Percentiles rank a stretch among this genome's conserved stretches.
phyloP scores from a whole-genome alignment of 2,329 filamentous ascomycete genomes.

The Hymenoscyphus linearis region DNA sequence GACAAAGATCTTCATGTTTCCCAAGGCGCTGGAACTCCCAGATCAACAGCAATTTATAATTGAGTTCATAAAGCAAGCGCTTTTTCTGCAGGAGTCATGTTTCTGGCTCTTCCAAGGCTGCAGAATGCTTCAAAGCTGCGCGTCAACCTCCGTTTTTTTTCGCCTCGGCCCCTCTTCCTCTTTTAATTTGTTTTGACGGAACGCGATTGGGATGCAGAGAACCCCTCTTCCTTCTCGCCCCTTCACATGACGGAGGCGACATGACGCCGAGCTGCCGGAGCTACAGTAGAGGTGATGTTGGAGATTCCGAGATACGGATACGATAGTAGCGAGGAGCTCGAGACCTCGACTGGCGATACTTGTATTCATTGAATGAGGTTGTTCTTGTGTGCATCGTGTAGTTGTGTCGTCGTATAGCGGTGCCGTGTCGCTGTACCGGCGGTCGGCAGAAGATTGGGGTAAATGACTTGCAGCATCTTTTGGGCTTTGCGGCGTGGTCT shows the following conservation, averaged over 20 bases:
- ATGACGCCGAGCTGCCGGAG: not conserved
- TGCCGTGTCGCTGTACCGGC: not conserved
- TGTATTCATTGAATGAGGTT: not conserved
- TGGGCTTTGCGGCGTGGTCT: not conserved
- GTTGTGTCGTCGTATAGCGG: not conserved
- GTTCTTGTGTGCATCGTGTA: not conserved
- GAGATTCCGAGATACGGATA: not conserved
- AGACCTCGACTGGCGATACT: too few species aligned
- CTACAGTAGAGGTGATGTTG: not conserved
- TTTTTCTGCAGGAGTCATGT: not conserved
- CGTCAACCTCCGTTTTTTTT: not conserved
- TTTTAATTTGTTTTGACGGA: not conserved
- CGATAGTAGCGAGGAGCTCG: not conserved
- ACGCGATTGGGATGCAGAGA: not conserved
- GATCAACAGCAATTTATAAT: not conserved
- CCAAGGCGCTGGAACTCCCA: not conserved
- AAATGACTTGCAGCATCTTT: not conserved
- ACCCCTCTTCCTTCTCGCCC: not conserved
- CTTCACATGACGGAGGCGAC: not conserved
- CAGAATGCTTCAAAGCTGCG: not conserved
- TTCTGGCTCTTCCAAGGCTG: not conserved
- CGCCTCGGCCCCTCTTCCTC: not conserved
- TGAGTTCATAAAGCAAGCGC: not conserved
- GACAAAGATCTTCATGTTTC: too few species aligned
- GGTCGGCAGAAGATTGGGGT: not conserved